Conservation (phyloP, 805 yeast genomes). For the Hanseniaspora opuntiae region DNA sequence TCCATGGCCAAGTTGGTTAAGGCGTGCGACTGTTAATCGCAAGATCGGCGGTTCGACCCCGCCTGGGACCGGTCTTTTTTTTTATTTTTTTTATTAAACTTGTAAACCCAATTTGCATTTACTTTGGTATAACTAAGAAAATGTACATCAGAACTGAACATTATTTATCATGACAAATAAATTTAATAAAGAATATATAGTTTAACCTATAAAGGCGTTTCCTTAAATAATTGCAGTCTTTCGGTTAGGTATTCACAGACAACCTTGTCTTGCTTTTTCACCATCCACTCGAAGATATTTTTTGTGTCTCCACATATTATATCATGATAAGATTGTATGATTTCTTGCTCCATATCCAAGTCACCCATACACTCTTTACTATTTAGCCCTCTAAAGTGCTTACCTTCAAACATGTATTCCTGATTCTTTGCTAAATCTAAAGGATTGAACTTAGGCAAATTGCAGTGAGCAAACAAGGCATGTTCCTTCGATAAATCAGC, state of each 20-base stretch:
- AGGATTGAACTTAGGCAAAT: constrained; percentile 31
- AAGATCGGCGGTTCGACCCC: constrained; percentile 51
- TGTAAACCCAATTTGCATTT: no score
- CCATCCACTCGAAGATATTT: constrained; percentile 7
- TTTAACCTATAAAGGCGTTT: background rate
- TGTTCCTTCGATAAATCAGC: constrained; percentile 14
- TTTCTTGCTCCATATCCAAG: constrained; percentile 8
- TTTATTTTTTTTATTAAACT: constrained; percentile 13
- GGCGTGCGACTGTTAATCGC: constrained; percentile 55
- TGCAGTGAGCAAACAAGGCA: constrained; percentile 30
- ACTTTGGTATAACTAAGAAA: no score
- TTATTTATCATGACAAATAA: no score
- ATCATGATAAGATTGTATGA: background rate
- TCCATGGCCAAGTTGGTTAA: constrained; percentile 48
- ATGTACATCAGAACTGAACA: no score
- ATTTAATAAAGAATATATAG: no score
- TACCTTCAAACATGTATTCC: constrained; percentile 19
- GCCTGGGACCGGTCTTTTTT: constrained; percentile 36
- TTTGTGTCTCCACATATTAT: constrained; percentile 2
- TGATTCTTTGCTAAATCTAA: constrained; percentile 16
- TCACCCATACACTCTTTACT: constrained; percentile 13
- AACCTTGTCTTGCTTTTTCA: background rate
- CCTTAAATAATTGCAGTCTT: background rate
- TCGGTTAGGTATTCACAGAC: constrained; percentile 1
- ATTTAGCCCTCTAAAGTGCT: constrained; percentile 11